Base-by-base conservation (phyloP, 2,329 filamentous ascomycete genomes). In the Fusarium sp. region DNA sequence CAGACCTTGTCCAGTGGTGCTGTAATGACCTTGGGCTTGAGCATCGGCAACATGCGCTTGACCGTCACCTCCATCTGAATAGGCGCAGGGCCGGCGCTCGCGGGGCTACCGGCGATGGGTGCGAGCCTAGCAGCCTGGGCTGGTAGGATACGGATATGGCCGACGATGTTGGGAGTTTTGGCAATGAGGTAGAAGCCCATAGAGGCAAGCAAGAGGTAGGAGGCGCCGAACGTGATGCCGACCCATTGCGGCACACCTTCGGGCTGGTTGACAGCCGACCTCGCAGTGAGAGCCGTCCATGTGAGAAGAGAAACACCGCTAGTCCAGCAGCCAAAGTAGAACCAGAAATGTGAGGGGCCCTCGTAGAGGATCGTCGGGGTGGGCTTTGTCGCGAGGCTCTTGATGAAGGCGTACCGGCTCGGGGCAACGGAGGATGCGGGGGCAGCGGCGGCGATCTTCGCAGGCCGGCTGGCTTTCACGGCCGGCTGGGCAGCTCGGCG, bases 281-380 rank as follows among this genome's bases (percentile, higher is more conserved):
- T 81, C 10, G 80, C 82, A 18, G 83, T 84, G 59, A 83, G 67
- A 11, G 68, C 74, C 6, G 82, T 82, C 83, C 83, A 84, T 1
- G 74, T 66, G 20, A 84, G 68, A 33, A 84, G 80, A 9, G 78
- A 88, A 25, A 85, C 69, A 3, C 88, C 88, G 29, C 89, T 87
- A 16, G 84, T 80, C 81, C 91, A 91, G 78, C 89, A 90, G 54
- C 89, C 88, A 74, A 89, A 79, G 71, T 92, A 87, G 80, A 91
- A 92, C 82, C 87, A 86, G 66, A 88, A 88, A 77, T 93, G 91
- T 1, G 91, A 90, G 16, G 90, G 90, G 2, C 89, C 88, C 77
- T 91, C 86, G 84, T 93, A 94, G 50, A 94, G 85, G 4, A 89
- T 81, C 9, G 92, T 90, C 6, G 88, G 86, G 2, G 85, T 82